Evolutionary conservation across 768 basidiomycete genomes (phyloP), one percentile per base, ranked within the genome.

Genomic region (Sporobolomyces roseus): DNA sequence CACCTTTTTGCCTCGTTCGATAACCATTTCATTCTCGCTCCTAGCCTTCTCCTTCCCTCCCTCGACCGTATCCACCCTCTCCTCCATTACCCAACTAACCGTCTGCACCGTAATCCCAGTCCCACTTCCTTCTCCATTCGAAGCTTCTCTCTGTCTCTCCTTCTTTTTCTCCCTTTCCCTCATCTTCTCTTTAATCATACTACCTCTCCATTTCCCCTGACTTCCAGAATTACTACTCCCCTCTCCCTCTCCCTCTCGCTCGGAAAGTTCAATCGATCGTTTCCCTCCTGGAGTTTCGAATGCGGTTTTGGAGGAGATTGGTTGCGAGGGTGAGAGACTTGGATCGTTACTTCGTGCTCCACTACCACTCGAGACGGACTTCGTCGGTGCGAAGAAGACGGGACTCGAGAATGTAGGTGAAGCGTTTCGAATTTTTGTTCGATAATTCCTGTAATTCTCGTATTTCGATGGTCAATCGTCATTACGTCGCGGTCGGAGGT

Each of bases 21-120:
- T n/a, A 33, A 51, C 61, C 61, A 62, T 51, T n/a, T 27, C 61
- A 27, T 10, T 29, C 25, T 52, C 41, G 61, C 21, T 32, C 27
- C n/a, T n/a, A n/a, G n/a, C n/a, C n/a, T 38, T 13, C 6, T 23
- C 4, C 5, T 46, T 27, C 14, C 17, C 36, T 4, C 4, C 49
- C 4, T 13, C 16, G 8, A 38, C 17, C 49, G n/a, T 30, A 2
- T 19, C 16, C 50, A 36, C 30, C n/a, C n/a, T n/a, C 36, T 50
- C 49, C 27, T 62, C 61, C 49, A 23, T 38, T 23, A 62, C 38
- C 49, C 49, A 51, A 23, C 61, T 62, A 17, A 62, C 27, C 7
- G 61, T 62, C 50, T 62, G 49, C 14, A 62, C 61, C 32, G 61
- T 51, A 36, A 62, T 62, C 14, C 49, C 49, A 5, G n/a, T 35